A percentile compares a stretch with the other conserved stretches of the same genome.
These are phyloP conservation scores for Acacia melanoxylon DNA, from an alignment of 306 rosid species.

Conservation along the genomic window DNA sequence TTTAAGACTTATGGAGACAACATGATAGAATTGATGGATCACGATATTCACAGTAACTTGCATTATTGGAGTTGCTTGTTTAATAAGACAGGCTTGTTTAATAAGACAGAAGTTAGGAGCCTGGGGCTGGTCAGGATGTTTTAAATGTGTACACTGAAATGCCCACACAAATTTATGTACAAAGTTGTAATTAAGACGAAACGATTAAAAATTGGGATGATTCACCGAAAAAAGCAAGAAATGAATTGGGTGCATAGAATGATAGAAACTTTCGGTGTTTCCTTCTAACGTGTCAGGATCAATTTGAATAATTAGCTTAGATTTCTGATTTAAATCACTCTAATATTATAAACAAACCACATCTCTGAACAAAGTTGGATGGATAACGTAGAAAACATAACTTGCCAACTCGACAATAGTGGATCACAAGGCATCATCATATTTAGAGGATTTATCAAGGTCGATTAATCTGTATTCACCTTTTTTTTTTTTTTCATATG, in stretches of 20 bases:
- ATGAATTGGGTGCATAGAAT: background rate
- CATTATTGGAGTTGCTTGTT: background rate
- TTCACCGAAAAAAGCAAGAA: background rate
- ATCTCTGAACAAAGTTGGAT: no score
- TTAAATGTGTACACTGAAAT: background rate
- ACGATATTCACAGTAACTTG: background rate
- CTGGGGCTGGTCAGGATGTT: background rate
- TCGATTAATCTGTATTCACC: no score
- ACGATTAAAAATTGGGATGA: background rate
- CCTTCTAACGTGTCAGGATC: background rate
- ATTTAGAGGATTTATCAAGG: no score
- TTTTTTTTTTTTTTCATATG: no score
- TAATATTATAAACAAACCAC: no score
- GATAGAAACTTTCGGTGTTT: background rate
- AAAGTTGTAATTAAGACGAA: background rate
- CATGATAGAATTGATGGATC: slow-evolving; percentile 9
- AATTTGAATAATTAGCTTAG: background rate
- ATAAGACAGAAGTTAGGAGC: background rate
- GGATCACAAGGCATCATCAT: no score
- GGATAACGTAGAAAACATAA: background rate
- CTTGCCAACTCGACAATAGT: background rate
- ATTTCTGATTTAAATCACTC: no score
- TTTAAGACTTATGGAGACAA: background rate
- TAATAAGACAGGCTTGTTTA: slow-evolving; percentile 1
- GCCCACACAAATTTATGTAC: background rate